A percentile compares a stretch with the other conserved stretches of the same genome.
phyloP scores from a whole-genome alignment of 768 basidiomycete species.

The Russula ochroleuca region DNA sequence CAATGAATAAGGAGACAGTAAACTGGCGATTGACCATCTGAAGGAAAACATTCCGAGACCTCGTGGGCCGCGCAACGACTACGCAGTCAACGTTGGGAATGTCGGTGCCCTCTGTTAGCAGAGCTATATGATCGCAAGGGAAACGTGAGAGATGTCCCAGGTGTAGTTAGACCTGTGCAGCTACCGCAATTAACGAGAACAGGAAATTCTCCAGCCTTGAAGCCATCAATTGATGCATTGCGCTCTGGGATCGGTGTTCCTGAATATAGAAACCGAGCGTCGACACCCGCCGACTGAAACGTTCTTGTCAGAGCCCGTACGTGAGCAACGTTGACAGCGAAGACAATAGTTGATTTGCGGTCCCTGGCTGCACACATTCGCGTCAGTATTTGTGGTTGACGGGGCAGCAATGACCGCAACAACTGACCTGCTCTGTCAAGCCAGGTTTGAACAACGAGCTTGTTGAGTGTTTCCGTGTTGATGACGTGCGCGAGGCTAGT shows the following conservation, averaged over 20 bases:
- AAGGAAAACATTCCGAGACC: slow-evolving; percentile 82
- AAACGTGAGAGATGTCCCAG: slow-evolving; percentile 1
- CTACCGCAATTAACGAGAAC: slow-evolving; percentile 88
- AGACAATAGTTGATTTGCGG: slow-evolving; percentile 87
- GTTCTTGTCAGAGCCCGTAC: slow-evolving; percentile 65
- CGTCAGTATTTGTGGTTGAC: slow-evolving; percentile 10
- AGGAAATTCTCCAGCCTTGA: slow-evolving; percentile 70
- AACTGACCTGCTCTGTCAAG: slow-evolving; percentile 70
- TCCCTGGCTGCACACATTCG: slow-evolving; percentile 37
- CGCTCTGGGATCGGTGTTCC: slow-evolving; percentile 63
- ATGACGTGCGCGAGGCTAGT: slow-evolving; percentile 75
- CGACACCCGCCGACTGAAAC: slow-evolving; percentile 73
- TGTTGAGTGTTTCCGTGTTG: slow-evolving; percentile 74
- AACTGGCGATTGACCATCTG: slow-evolving; percentile 69
- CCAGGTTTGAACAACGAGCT: slow-evolving; percentile 78
- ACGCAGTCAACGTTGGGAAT: slow-evolving; percentile 94
- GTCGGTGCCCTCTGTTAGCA: slow-evolving; percentile 91
- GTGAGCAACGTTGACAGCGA: slow-evolving; percentile 83
- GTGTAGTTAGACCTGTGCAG: slow-evolving; percentile 6
- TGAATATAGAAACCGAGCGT: slow-evolving; percentile 77
- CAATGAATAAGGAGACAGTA: neutral
- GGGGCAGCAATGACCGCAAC: neutral
- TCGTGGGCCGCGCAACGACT: slow-evolving; percentile 80
- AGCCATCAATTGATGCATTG: slow-evolving; percentile 56
- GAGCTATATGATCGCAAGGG: slow-evolving; percentile 43